Conservation (phyloP, 106 monocot species). For the Dioscorea zingiberensis region DNA sequence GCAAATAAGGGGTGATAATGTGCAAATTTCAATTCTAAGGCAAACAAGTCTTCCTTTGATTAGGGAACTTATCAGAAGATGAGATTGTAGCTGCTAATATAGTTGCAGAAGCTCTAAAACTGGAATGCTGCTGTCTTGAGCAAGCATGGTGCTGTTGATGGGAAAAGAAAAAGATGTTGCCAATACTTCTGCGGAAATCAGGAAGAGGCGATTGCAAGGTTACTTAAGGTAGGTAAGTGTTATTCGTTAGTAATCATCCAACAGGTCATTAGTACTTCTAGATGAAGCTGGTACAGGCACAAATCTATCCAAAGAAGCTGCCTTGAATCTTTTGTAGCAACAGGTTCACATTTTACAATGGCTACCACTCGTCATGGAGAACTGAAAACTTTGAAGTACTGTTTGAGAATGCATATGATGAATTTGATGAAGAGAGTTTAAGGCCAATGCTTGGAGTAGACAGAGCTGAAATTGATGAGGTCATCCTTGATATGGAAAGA, state of each 20-base stretch:
- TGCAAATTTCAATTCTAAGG: no score
- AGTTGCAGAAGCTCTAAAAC: no score
- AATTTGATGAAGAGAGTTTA: conserved; percentile 86
- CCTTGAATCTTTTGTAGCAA: conserved; percentile 75
- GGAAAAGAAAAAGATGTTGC: no score
- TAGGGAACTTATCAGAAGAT: no score
- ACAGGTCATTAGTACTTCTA: conserved; percentile 58
- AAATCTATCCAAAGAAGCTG: conserved; percentile 90
- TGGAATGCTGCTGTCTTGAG: no score
- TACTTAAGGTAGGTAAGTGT: no score
- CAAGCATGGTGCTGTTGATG: no score
- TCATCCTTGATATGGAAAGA: conserved; percentile 89
- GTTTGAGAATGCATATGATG: conserved; percentile 89
- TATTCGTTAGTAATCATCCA: conserved; percentile 48
- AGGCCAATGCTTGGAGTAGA: conserved; percentile 72
- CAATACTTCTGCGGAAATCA: no score
- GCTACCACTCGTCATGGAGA: conserved; percentile 97
- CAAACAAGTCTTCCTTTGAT: no score
- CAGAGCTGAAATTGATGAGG: conserved; percentile 76
- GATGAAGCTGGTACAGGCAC: conserved; percentile 94
- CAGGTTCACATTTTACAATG: conserved; percentile 55
- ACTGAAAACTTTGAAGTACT: conserved; percentile 80
- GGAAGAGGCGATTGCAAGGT: no score
- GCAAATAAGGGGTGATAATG: no score
- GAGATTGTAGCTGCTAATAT: no score